These are phyloP conservation scores for Ceratobasidium theobromae DNA, from an alignment of 1,284 basidiomycete genomes.

Conservation along the genomic window DNA sequence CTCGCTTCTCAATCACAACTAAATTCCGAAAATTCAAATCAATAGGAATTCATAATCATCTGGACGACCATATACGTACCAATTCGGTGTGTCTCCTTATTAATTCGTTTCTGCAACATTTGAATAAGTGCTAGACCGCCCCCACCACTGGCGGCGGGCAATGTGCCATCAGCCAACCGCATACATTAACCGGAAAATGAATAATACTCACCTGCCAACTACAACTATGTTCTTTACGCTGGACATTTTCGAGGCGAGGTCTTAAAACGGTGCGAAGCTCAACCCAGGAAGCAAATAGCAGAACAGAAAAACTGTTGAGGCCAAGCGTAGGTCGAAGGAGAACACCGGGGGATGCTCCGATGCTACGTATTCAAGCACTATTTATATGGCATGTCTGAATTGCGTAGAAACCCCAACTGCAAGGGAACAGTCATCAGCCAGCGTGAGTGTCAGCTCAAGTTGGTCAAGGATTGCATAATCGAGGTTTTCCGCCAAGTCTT, in stretches of 20 bases:
- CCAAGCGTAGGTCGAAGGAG: background rate
- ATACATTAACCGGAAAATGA: background rate
- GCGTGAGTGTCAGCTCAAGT: background rate
- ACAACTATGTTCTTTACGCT: slow-evolving; percentile 33
- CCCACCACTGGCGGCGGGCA: slow-evolving; percentile 1
- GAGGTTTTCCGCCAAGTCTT: background rate
- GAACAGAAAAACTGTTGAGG: background rate
- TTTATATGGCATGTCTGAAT: background rate
- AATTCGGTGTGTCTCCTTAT: slow-evolving; percentile 7
- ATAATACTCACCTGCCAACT: slow-evolving; percentile 27
- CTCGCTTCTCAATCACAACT: slow-evolving; percentile 47
- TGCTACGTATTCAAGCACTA: background rate
- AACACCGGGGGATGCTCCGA: too few relatives aligned
- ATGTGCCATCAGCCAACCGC: background rate
- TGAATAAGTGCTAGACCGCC: background rate
- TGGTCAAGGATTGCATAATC: background rate
- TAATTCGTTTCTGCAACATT: background rate
- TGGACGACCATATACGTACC: background rate
- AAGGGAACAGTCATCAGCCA: background rate
- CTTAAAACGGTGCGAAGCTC: background rate
- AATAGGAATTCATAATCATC: background rate
- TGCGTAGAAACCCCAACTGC: background rate
- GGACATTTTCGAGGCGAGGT: background rate
- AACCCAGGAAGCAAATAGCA: background rate
- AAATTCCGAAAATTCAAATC: too few relatives aligned